Evolutionary conservation across 768 basidiomycete species (phyloP), one percentile per base, ranked within the genome.

Genomic region (Saitozyma sp.): DNA sequence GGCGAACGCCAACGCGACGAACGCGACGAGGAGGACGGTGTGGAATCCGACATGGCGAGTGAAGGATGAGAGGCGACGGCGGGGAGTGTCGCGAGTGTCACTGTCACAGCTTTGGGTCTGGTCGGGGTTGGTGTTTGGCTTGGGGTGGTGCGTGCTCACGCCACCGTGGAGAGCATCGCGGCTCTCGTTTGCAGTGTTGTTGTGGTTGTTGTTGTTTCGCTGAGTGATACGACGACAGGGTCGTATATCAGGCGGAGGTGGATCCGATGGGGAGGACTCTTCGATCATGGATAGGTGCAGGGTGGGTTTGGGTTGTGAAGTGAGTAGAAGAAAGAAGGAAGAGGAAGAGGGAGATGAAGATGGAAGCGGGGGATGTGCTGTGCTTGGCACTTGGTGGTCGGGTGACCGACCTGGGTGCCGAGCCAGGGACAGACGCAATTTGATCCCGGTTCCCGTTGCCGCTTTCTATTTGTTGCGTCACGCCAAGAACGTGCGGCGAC

Each of bases 231-330:
- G 64, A 63, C 69, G 55, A 38, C 45, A 71, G 41, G 69, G 69
- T 71, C 70, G 70, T 71, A 71, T 71, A 68, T 64, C 67, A 6
- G 67, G 67, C 39, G 70, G 70, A 49, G 62, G 64, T 17, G 69
- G 69, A 41, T 67, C 69, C n/a, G 58, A 49, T 38, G 45, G 42
- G 13, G 20, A 29, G 29, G 29, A 29, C 29, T 29, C 29, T 54
- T 59, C 68, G 67, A 64, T 68, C 70, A 59, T 58, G 50, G 67
- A 71, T 71, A 29, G 37, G 38, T 48, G 50, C n/a, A 46, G n/a
- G 45, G n/a, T 46, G 45, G 13, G 45, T 1, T 46, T 11, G 11
- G 11, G 13, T 46, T 46, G 11, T 46, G n/a, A 46, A 46, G 45
- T 11, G 45, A 46, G 6, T 13, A 6, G 45, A 17, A 46, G 45